Evolutionary conservation across 495 filamentous ascomycete genomes (phyloP), one percentile per base, ranked within the genome.

Genomic region (Neurospora hispaniola): DNA sequence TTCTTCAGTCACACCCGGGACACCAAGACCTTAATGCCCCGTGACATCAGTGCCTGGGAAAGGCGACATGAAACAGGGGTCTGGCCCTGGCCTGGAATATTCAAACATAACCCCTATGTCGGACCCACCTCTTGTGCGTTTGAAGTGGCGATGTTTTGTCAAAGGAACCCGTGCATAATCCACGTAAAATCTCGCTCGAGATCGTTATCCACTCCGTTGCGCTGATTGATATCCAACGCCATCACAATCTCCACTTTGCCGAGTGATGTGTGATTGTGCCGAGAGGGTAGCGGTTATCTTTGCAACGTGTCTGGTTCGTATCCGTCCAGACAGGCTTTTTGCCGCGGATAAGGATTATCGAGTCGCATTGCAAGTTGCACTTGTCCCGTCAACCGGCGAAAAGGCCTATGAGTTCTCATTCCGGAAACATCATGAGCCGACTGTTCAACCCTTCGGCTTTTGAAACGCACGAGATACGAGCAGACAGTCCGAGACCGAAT

Each of bases 21-120:
- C 69, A 48, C 70, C 69, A 42, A 69, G 59, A 72, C 69, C 39
- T 38, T 46, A 59, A 54, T 69, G 23, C 43, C 66, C n/a, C 18
- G 48, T 74, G 78, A 76, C 75, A 75, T 31, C 74, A 74, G 69
- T 74, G 71, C 54, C 54, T 71, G 54, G 62, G 62, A 75, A 73
- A 77, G 74, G 18, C 71, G 76, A 77, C 74, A 77, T 83, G 83
- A 83, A 83, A 83, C 81, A 78, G 69, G 75, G 74, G 75, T 73
- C 77, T 80, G 73, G 71, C 74, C 78, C 77, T 74, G 74, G 75
- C 73, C 73, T 73, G 71, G 70, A 71, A 31, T 76, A 75, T 77
- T 74, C 77, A 76, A 82, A 83, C 79, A 72, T 79, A 78, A 75
- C 80, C 68, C 71, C 40, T 70, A 41, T 62, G 80, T 66, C 27